Evolutionary conservation across 352 stramenopile genomes (phyloP), one percentile per base, ranked within the genome.

Genomic region (Phytopythium aichiense): DNA sequence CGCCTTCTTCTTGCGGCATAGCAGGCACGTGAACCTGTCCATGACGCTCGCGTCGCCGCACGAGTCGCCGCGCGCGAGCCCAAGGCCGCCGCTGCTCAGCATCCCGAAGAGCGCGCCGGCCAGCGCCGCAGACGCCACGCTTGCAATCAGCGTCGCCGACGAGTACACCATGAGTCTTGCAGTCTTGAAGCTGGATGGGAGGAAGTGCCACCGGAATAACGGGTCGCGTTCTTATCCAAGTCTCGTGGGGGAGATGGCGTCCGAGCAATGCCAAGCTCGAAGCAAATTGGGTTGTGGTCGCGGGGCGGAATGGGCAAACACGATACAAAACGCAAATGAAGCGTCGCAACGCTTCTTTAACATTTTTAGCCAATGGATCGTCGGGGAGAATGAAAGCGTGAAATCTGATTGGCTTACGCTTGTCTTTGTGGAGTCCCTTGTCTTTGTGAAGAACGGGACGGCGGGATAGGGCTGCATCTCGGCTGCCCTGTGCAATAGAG

Each of bases 41-140:
- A 73, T 55, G 20, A 69, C 54, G 48, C 65, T 70, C 60, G 72
- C 63, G 25, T 31, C 48, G 25, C n/a, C 25, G 48, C 48, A 22
- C 48, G 15, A 38, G 6, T 46, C 28, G 56, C 58, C 13, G 23
- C 56, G 54, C 53, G n/a, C 35, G 42, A 38, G 52, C 60, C 50
- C 16, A 43, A 51, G 8, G 30, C 15, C 40, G 28, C 61, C 60
- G 7, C 82, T 35, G 28, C 61, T 58, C 4, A 74, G 61, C 30
- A 84, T 52, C 7, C 72, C 79, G 8, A 89, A 53, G 0, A 72
- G 64, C 28, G 80, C 64, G 38, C 79, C 79, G 0, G 74, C 72
- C 23, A 79, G 54, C 15, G 77, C 69, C 23, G 77, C 79, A 12
- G 76, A 77, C 33, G 70, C 62, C 58, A 85, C 67, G 58, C 69